Conservation (phyloP, 2,329 filamentous ascomycete genomes). For the Aureobasidium sp. region DNA sequence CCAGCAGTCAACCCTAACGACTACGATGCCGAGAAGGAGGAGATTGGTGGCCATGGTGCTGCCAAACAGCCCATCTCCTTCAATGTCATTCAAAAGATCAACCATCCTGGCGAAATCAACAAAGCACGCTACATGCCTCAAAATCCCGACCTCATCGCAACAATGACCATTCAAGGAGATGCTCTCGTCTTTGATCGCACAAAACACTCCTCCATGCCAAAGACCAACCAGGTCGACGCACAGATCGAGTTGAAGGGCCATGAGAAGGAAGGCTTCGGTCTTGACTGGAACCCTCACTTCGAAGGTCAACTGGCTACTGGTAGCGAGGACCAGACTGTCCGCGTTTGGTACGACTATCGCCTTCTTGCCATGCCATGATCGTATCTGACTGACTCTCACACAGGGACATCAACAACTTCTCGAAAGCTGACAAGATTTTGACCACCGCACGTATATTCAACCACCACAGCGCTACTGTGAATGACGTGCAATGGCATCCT, state of each 20-base stretch:
- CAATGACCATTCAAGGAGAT: conserved; percentile 76
- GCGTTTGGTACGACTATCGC: conserved; percentile 62
- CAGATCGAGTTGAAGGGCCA: conserved; percentile 84
- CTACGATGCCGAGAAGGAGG: conserved; percentile 84
- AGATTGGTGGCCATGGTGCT: conserved; percentile 88
- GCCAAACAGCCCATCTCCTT: conserved; percentile 73
- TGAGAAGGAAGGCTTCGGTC: conserved; percentile 78
- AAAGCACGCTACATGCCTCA: conserved; percentile 97
- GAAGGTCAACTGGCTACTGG: conserved; percentile 80
- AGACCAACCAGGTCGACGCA: conserved; percentile 56
- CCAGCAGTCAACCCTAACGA: conserved; percentile 65
- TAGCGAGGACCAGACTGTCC: conserved; percentile 85
- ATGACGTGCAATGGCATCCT: conserved; percentile 94
- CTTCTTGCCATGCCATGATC: not conserved
- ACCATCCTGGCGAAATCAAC: conserved; percentile 95
- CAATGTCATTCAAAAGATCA: conserved; percentile 89
- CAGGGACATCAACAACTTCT: conserved; percentile 78
- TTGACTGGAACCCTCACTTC: conserved; percentile 83
- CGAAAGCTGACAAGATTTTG: conserved; percentile 60
- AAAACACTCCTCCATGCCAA: conserved; percentile 75
- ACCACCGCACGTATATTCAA: conserved; percentile 68
- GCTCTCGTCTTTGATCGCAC: conserved; percentile 94
- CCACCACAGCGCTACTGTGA: conserved; percentile 84
- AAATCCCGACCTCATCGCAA: conserved; percentile 94
- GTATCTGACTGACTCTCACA: conserved; percentile 65